phyloP scores from a whole-genome alignment of 805 yeast species.

The Yamadazyma laniorum region DNA sequence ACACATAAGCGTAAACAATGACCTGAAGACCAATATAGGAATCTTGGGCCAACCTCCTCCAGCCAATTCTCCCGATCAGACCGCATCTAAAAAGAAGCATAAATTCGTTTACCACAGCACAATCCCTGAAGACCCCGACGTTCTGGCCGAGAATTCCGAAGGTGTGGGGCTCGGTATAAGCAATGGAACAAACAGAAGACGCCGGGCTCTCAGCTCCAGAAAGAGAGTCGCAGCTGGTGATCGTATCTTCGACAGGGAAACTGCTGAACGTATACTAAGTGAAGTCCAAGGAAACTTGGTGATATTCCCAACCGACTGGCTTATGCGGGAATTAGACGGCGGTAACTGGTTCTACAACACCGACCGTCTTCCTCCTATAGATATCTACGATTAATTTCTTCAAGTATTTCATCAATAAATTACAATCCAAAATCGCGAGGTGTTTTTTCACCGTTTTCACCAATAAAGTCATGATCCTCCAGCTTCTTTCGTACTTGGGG shows the following conservation, averaged over 20 bases:
- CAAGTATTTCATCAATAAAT: too few species aligned
- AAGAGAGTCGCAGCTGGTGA: slow-evolving; percentile 42
- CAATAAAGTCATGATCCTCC: slow-evolving; percentile 37
- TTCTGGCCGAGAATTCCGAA: slow-evolving; percentile 1
- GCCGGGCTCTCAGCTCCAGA: slow-evolving; percentile 19
- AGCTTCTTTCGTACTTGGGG: slow-evolving; percentile 39
- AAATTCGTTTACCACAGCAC: slow-evolving; percentile 9
- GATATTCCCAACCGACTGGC: slow-evolving; percentile 91
- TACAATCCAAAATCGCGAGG: too few species aligned
- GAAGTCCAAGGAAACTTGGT: slow-evolving; percentile 86
- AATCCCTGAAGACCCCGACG: not conserved
- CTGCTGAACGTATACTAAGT: slow-evolving; percentile 70
- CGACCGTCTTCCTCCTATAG: slow-evolving; percentile 92
- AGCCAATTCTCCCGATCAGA: not conserved
- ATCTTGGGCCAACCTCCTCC: slow-evolving; percentile 37
- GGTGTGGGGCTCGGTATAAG: slow-evolving; percentile 2
- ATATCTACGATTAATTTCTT: slow-evolving; percentile 67
- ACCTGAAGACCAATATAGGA: slow-evolving; percentile 2
- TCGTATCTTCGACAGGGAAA: slow-evolving; percentile 63
- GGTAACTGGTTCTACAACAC: slow-evolving; percentile 95
- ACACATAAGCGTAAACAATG: slow-evolving; percentile 22
- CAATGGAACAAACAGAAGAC: slow-evolving; percentile 7
- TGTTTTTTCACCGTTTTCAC: too few species aligned
- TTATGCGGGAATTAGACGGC: slow-evolving; percentile 77
- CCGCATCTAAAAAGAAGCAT: slow-evolving; percentile 4